These are phyloP conservation scores for Guyanaporus albipodus DNA, from an alignment of 768 basidiomycete genomes.

Conservation along the genomic window DNA sequence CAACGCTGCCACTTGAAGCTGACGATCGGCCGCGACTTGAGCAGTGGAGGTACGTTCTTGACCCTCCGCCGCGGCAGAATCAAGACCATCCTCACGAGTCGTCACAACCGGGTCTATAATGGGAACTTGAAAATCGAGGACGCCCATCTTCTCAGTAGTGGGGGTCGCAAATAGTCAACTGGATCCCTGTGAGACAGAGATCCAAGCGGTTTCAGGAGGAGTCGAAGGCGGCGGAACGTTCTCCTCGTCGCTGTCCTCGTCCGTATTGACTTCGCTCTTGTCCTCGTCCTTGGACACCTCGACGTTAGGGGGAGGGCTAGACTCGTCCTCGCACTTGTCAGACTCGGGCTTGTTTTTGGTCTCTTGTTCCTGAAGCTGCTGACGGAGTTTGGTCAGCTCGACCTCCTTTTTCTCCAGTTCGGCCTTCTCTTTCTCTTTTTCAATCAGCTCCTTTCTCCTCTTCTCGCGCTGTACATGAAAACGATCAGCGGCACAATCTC, in stretches of 20 bases:
- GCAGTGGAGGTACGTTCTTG: conserved; percentile 18
- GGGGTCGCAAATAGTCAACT: conserved; percentile 30
- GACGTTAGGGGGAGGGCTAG: not conserved
- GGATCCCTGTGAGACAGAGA: conserved; percentile 23
- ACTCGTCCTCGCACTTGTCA: conserved; percentile 42
- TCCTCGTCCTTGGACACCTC: conserved; percentile 26
- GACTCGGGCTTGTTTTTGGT: conserved; percentile 43
- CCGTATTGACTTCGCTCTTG: conserved; percentile 32
- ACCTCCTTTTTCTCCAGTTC: conserved; percentile 64
- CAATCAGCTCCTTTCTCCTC: conserved; percentile 39
- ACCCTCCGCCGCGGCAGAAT: conserved; percentile 19
- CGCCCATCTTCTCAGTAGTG: conserved; percentile 16
- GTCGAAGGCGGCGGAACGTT: conserved; percentile 34
- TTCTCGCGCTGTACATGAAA: conserved; percentile 36
- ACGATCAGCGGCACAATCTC: conserved; percentile 4
- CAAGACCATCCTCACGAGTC: conserved; percentile 17
- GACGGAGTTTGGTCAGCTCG: conserved; percentile 51
- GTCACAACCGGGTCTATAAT: conserved; percentile 27
- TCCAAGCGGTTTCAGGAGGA: conserved; percentile 30
- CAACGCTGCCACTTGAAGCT: conserved; percentile 25
- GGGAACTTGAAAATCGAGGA: conserved; percentile 12
- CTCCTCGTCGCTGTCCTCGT: conserved; percentile 42
- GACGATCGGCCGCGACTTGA: conserved; percentile 19
- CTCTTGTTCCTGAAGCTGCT: conserved; percentile 51
- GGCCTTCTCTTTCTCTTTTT: conserved; percentile 56